These are phyloP conservation scores for Verticillium klebahnii DNA, from an alignment of 2,329 filamentous ascomycete species.

Conservation along the genomic window DNA sequence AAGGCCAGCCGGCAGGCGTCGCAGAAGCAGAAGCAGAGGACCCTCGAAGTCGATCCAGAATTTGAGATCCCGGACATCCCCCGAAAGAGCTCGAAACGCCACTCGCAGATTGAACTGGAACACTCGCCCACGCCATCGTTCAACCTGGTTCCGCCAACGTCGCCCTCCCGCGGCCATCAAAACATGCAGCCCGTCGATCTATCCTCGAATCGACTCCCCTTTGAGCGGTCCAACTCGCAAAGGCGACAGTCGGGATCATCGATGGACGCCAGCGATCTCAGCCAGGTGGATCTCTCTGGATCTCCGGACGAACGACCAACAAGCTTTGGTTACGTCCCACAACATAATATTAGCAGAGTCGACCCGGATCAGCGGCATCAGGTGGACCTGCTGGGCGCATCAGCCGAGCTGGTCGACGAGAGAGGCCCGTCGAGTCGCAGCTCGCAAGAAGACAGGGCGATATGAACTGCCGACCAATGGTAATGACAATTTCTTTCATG, in stretches of 20 bases:
- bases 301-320: conserved; percentile 43
- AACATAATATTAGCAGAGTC: conserved; percentile 52
- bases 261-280: conserved; percentile 40
- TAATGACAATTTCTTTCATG: neutral
- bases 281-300: conserved; percentile 32
- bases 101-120: conserved; percentile 36
- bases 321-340: conserved; percentile 52
- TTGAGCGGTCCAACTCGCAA: conserved; percentile 51
- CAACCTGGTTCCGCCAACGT: conserved; percentile 19
- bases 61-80: conserved; percentile 55
- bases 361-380: conserved; percentile 40
- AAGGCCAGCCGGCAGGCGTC: conserved; percentile 43
- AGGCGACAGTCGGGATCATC: conserved; percentile 48
- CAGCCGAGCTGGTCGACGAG: conserved; percentile 53
- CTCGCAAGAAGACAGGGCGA: conserved; percentile 4
- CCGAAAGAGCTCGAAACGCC: conserved; percentile 67
- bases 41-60: conserved; percentile 22
- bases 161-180: conserved; percentile 5
- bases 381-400: conserved; percentile 44
- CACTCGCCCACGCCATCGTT: conserved; percentile 27
- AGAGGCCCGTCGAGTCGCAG: conserved; percentile 6
- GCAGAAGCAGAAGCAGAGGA: conserved; percentile 21
- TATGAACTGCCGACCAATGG: neutral
- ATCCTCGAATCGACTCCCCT: conserved; percentile 36
- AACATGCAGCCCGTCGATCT: conserved; percentile 2